These are phyloP conservation scores for Dactylellina haptotyla DNA, from an alignment of 2,329 filamentous ascomycete species.

Conservation along the genomic window DNA sequence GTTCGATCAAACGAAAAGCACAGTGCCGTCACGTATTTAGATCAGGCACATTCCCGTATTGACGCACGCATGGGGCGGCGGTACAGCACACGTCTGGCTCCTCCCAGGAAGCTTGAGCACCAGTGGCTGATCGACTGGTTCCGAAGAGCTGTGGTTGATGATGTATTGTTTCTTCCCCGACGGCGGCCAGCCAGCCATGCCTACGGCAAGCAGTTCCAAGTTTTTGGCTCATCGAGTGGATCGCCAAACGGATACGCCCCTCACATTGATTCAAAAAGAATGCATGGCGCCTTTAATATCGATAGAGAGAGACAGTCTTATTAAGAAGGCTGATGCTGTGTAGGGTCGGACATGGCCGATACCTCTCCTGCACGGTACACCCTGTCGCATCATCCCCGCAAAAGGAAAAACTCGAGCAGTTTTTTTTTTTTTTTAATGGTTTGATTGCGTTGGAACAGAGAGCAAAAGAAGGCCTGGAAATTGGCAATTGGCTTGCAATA, in stretches of 20 bases:
- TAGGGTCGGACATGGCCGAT: conserved; percentile 45
- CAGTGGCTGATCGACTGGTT: conserved; percentile 19
- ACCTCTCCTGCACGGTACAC: conserved; percentile 16
- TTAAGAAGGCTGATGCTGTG: conserved; percentile 1
- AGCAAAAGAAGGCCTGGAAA: conserved; percentile 42
- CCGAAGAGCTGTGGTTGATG: conserved; percentile 35
- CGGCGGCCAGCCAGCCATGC: background rate
- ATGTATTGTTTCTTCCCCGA: background rate
- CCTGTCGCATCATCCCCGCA: conserved; percentile 45
- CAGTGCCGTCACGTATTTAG: background rate
- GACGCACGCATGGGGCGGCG: conserved; percentile 5
- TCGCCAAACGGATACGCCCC: conserved; percentile 39
- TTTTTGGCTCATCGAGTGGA: conserved; percentile 12
- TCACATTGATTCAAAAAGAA: conserved; percentile 44
- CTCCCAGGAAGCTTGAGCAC: background rate
- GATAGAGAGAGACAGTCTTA: conserved; percentile 16
- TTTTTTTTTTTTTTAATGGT: background rate
- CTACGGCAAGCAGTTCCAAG: conserved; percentile 40
- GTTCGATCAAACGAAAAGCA: background rate
- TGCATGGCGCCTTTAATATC: conserved; percentile 46
- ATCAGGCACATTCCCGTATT: background rate
- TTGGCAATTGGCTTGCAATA: background rate
- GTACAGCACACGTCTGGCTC: background rate
- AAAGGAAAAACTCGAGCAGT: conserved; percentile 20
- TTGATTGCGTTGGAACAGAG: background rate